Conservation (phyloP, 1,139 yeast genomes). For the Candida frijolesensis region DNA sequence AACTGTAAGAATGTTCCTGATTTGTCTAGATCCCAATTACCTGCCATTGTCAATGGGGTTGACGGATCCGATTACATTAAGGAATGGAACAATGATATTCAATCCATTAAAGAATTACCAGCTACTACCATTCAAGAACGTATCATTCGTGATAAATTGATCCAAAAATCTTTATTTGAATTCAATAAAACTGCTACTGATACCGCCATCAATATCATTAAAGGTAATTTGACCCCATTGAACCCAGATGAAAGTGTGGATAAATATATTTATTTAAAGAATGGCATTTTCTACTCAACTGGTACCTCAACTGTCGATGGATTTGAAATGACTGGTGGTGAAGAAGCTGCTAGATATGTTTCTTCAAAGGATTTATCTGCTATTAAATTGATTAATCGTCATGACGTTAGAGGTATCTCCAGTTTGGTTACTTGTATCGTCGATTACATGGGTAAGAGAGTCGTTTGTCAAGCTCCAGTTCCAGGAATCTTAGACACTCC, state of each 20-base stretch:
- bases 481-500: constrained; percentile 84
- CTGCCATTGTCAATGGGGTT: constrained; percentile 54
- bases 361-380: constrained; percentile 79
- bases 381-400: constrained; percentile 65
- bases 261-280: constrained; percentile 70
- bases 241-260: constrained; percentile 69
- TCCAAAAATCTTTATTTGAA: constrained; percentile 73
- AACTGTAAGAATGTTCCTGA: constrained; percentile 49
- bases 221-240: constrained; percentile 77
- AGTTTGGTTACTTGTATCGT: constrained; percentile 80
- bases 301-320: constrained; percentile 75
- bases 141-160: constrained; percentile 72
- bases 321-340: constrained; percentile 71
- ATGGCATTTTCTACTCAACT: constrained; percentile 84
- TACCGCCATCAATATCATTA: constrained; percentile 76
- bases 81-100: constrained; percentile 93
- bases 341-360: constrained; percentile 84
- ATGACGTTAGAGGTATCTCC: constrained; percentile 65
- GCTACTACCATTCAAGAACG: constrained; percentile 61
- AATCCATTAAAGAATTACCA: constrained; percentile 75
- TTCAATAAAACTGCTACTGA: constrained; percentile 75
- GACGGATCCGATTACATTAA: constrained; percentile 60
- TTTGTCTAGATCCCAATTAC: constrained; percentile 61
- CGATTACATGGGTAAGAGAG: constrained; percentile 86
- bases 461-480: constrained; percentile 92